Evolutionary conservation across 1,139 yeast species (phyloP).

Genomic region (Kluyveromyces sp.): DNA sequence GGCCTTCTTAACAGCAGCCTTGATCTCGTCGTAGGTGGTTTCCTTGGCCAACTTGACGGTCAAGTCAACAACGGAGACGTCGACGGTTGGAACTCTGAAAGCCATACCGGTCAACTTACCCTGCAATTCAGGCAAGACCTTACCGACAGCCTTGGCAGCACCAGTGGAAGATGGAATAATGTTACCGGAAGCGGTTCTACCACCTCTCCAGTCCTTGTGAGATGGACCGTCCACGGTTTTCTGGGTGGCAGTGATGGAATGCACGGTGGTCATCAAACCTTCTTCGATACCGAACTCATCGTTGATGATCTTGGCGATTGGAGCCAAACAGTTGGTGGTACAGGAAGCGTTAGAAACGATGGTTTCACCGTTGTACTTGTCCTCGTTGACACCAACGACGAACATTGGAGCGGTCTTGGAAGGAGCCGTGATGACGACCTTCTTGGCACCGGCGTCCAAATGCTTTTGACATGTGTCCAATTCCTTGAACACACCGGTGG

Average conservation of each 20-base stretch:
- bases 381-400: constrained; percentile 79
- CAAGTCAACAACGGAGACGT: constrained; percentile 74
- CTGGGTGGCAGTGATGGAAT: constrained; percentile 84
- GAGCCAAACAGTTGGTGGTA: constrained; percentile 88
- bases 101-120: constrained; percentile 89
- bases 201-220: constrained; percentile 95
- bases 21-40: constrained; percentile 71
- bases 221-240: constrained; percentile 92
- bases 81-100: constrained; percentile 83
- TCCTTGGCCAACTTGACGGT: constrained; percentile 63
- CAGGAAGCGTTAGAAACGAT: constrained; percentile 82
- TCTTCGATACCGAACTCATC: constrained; percentile 76
- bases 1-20: constrained; percentile 61
- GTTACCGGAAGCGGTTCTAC: constrained; percentile 89
- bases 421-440: constrained; percentile 82
- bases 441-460: constrained; percentile 83
- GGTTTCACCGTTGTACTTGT: constrained; percentile 62
- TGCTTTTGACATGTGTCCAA: constrained; percentile 74
- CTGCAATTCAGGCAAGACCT: constrained; percentile 77
- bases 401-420: constrained; percentile 85
- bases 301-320: constrained; percentile 76
- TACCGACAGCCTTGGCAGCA: constrained; percentile 91
- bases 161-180: constrained; percentile 86
- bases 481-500: constrained; percentile 84
- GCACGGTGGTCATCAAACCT: constrained; percentile 88